These are phyloP conservation scores for Dryas octopetala DNA, from an alignment of 306 rosid species.

Conservation along the genomic window DNA sequence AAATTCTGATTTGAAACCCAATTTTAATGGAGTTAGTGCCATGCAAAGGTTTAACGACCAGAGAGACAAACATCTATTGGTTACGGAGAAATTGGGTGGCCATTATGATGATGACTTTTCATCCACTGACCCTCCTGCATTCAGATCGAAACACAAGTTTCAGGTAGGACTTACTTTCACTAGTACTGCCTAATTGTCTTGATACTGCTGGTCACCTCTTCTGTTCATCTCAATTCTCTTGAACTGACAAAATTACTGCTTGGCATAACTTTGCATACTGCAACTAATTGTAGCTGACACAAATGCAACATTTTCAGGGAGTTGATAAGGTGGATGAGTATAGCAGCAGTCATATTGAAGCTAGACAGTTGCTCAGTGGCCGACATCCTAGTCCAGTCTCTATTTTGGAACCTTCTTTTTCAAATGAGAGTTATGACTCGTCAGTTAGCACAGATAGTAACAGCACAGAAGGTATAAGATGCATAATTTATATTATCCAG, in stretches of 20 bases:
- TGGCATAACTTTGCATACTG: slow-evolving; percentile 1
- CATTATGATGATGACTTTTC: slow-evolving; percentile 46
- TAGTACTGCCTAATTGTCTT: neutral
- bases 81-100: slow-evolving; percentile 27
- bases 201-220: neutral
- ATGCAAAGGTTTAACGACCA: slow-evolving; percentile 38
- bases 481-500: slow-evolving; percentile 2
- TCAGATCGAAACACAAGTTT: slow-evolving; percentile 49
- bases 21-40: slow-evolving; percentile 32
- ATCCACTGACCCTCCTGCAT: slow-evolving; percentile 41
- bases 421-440: slow-evolving; percentile 77
- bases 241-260: neutral
- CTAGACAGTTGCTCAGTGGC: slow-evolving; percentile 33
- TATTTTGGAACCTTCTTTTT: slow-evolving; percentile 75
- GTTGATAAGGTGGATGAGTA: slow-evolving; percentile 40
- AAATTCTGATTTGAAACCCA: slow-evolving; percentile 27
- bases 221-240: neutral
- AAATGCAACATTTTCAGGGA: slow-evolving; percentile 40
- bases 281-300: slow-evolving; percentile 19
- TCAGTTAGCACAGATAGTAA: slow-evolving; percentile 54
- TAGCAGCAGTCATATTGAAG: slow-evolving; percentile 37
- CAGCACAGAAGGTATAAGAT: slow-evolving; percentile 61
- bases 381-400: slow-evolving; percentile 88
- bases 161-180: slow-evolving; percentile 49
- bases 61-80: slow-evolving; percentile 40